Conservation (phyloP, 352 stramenopile genomes). For the Phytophthora pisi region DNA sequence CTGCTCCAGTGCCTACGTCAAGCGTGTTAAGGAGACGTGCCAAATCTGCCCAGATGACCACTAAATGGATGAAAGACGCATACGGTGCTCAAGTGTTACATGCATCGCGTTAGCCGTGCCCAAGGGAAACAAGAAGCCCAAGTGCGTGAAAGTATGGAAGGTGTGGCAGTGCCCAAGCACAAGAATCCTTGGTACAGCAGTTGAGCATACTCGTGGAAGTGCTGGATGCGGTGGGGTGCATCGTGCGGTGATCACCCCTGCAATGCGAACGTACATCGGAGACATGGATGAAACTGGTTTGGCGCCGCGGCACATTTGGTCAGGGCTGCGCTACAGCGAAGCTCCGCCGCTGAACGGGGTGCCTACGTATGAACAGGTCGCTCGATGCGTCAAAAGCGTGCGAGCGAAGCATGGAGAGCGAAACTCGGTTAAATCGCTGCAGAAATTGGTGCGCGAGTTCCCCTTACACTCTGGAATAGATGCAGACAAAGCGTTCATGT, state of each 20-base stretch:
- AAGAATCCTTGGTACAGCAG: neutral
- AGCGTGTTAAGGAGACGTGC: neutral
- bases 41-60: constrained; percentile 1
- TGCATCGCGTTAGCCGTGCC: neutral
- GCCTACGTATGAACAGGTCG: constrained; percentile 3
- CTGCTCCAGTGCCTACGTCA: neutral
- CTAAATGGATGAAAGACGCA: neutral
- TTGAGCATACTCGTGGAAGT: neutral
- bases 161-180: neutral
- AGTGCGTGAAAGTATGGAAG: constrained; percentile 6
- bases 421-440: constrained; percentile 1
- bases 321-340: neutral
- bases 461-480: neutral
- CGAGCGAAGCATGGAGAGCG: neutral
- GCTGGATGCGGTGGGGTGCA: neutral
- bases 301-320: constrained; percentile 9
- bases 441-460: neutral
- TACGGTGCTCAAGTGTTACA: neutral
- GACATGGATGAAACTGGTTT: constrained; percentile 11
- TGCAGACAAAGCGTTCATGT: neutral
- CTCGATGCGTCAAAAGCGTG: constrained; percentile 1
- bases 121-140: neutral
- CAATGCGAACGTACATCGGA: constrained; percentile 5
- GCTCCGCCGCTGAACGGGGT: constrained; percentile 1
- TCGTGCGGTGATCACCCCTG: neutral